Evolutionary conservation across 129 eudicot species (phyloP), one percentile per base, ranked within the genome.

Genomic region (Pseudognaphalium luteoalbum): DNA sequence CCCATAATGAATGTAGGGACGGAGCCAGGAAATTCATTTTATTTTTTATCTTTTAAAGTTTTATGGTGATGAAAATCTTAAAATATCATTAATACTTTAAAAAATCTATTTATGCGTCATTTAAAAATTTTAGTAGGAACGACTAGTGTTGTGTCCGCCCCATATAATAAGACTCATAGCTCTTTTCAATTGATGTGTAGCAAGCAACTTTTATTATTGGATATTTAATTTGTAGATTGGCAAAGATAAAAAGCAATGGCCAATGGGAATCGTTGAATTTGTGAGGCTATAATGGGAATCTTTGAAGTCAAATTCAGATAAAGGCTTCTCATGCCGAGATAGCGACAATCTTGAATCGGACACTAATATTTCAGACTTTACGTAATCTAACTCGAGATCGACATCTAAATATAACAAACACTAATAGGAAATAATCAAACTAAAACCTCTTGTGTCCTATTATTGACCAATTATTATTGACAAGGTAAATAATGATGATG

Each of bases 271-370:
- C 6, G 66, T 61, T 21, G 66, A 61, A 3, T 61, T 21, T 8
- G 47, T 71, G 51, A 72, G 59, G 72, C 28, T 63, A n/a, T 19
- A 63, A 62, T 7, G 47, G 19, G 64, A 30, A 63, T 64, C 51
- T 32, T 51, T n/a, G 14, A 65, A 75, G 72, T 50, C 72, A 32
- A 50, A 44, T 10, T 25, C 25, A 72, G 5, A 10, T 5, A 6
- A 22, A 63, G 79, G 63, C 72, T 64, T 50, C 34, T 75, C 79
- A 52, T 63, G 63, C 14, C 25, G 22, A 63, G 22, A 47, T 50
- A 64, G 59, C 15, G 61, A 51, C 75, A 71, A 17, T 51, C 7
- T 42, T 42, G 35, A 42, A 57, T 6, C 7, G 59, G 33, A 15
- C 20, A 68, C 50, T 68, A 0, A 68, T 21, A 29, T 8, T 39